Evolutionary conservation across 352 stramenopile species (phyloP), one percentile per base, ranked within the genome.

Genomic region (Thalassiosira delicatula): DNA sequence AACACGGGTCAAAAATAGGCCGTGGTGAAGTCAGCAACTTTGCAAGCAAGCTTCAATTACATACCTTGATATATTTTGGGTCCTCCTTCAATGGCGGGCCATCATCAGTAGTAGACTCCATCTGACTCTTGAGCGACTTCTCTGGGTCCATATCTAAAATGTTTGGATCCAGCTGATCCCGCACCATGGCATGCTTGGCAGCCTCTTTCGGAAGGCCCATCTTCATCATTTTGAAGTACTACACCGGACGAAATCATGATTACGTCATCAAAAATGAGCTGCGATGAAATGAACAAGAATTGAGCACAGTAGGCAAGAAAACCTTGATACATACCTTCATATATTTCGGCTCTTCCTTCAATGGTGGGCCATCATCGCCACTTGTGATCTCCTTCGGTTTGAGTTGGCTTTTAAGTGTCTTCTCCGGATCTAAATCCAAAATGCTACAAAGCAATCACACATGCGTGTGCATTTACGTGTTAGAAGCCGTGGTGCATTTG

Each of bases 131-230:
- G 27, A 88, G 29, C 23, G 62, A 87, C 76, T 86, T 90, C 9
- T 91, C 67, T 29, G 71, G 88, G 75, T 95, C 89, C 33, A 92
- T 71, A 70, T 94, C 89, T 72, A 94, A 87, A 25, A 93, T 87
- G n/a, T n/a, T 61, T 23, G 90, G 82, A 76, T 94, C 90, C 53
- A 94, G 74, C n/a, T 85, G 87, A 77, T 95, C 96, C 30, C 95
- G 91, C n/a, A 75, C 88, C 90, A 98, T 94, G 68, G 97, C 97
- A 86, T 97, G 92, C 87, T 98, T 96, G 12, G 98, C 95, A 80
- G 97, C 80, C 32, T 59, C 86, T 91, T 81, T 72, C 1, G 88
- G 83, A 19, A 91, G 42, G 1, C 85, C 85, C 59, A 68, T 68
- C 23, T 68, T 68, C 33, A 98, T 78, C 96, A 98, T 98, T 53